These are phyloP conservation scores for Hymenoscyphus occultus DNA, from an alignment of 2,329 filamentous ascomycete genomes.

Conservation along the genomic window DNA sequence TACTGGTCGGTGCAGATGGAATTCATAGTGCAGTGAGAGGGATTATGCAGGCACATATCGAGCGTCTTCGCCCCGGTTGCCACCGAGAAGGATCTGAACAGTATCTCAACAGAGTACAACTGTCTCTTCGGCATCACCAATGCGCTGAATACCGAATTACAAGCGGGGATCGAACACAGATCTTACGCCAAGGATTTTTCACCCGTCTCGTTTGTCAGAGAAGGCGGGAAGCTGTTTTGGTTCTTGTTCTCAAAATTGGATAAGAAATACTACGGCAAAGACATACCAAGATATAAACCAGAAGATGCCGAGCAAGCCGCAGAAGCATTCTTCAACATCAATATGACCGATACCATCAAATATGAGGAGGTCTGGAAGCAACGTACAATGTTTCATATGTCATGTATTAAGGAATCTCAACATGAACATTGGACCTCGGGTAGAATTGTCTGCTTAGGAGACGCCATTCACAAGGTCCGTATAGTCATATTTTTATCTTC, in stretches of 20 bases:
- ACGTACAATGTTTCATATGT: conserved; percentile 13
- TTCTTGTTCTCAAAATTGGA: conserved; percentile 9
- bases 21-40: conserved; percentile 26
- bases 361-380: conserved; percentile 17
- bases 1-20: conserved; percentile 33
- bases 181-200: conserved; percentile 1
- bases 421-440: conserved; percentile 22
- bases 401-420: conserved; percentile 18
- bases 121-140: conserved; percentile 8
- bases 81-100: conserved; percentile 1
- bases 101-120: conserved; percentile 1
- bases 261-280: conserved; percentile 5
- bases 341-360: conserved; percentile 16
- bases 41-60: conserved; percentile 18
- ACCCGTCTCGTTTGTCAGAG: background rate
- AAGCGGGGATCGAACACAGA: background rate
- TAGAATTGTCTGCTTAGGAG: conserved; percentile 25
- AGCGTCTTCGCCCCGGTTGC: background rate
- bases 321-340: conserved; percentile 17
- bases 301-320: conserved; percentile 15
- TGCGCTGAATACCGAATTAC: background rate
- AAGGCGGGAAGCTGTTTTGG: conserved; percentile 8
- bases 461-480: conserved; percentile 22
- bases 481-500: background rate
- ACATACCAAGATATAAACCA: background rate